Evolutionary conservation across 305 asterid species (phyloP).

Genomic region (Petunia hybrid): DNA sequence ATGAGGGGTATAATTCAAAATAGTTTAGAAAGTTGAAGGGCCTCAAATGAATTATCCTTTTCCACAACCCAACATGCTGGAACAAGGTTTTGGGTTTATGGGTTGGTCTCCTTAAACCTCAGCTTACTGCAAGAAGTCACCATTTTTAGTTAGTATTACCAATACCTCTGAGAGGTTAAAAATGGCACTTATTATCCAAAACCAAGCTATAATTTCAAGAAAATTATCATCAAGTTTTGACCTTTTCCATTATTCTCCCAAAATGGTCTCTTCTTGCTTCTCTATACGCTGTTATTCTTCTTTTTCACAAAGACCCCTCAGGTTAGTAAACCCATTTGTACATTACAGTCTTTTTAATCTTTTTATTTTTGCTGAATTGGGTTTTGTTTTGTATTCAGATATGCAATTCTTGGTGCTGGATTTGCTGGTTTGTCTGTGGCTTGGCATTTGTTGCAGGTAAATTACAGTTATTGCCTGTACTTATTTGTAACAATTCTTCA

Average conservation of each 20-base stretch:
- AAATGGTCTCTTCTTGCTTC: constrained; percentile 28
- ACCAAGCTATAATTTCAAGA: constrained; percentile 17
- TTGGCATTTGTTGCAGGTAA: constrained; percentile 92
- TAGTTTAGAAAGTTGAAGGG: no score
- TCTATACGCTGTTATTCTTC: constrained; percentile 35
- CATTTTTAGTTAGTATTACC: neutral
- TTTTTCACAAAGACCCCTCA: constrained; percentile 43
- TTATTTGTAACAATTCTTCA: neutral
- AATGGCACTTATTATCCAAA: constrained; percentile 27
- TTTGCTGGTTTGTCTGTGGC: constrained; percentile 95
- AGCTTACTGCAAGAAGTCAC: neutral
- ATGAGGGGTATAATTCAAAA: no score
- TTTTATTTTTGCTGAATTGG: neutral
- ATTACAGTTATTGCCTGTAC: neutral
- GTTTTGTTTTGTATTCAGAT: constrained; percentile 51
- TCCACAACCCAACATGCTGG: neutral
- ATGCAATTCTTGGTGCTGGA: constrained; percentile 98
- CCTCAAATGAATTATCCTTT: neutral
- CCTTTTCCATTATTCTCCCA: constrained; percentile 1
- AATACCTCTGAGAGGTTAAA: neutral
- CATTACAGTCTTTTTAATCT: neutral
- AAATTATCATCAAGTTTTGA: constrained; percentile 12
- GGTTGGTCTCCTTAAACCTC: neutral
- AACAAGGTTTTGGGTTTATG: neutral
- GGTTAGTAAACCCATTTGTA: constrained; percentile 33